Evolutionary conservation across 805 yeast genomes (phyloP).

Genomic region (Barnettozyma vustinii): DNA sequence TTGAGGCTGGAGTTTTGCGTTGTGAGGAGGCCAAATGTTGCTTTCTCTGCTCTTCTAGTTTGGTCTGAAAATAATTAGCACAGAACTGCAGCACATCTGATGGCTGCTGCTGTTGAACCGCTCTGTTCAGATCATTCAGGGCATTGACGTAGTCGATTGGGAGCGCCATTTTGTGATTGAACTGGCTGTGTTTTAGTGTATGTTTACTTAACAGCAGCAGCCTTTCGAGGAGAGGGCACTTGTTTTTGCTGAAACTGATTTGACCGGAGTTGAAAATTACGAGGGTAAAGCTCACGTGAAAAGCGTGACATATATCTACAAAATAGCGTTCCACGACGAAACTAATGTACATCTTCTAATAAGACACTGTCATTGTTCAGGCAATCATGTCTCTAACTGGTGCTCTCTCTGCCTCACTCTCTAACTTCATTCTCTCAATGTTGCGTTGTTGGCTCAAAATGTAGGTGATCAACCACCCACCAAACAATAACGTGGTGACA

Average conservation of each 20-base stretch:
- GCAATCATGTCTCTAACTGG: constrained; percentile 34
- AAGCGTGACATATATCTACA: background rate
- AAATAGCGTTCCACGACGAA: no score
- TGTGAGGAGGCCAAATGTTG: constrained; percentile 33
- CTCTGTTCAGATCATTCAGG: constrained; percentile 58
- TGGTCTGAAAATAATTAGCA: constrained; percentile 61
- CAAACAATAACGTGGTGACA: constrained; percentile 41
- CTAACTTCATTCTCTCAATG: constrained; percentile 46
- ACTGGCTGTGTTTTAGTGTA: background rate
- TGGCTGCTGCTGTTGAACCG: constrained; percentile 51
- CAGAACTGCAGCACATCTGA: constrained; percentile 69
- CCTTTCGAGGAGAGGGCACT: background rate
- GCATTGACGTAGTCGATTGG: constrained; percentile 43
- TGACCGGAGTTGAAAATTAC: background rate
- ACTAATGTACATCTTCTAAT: no score
- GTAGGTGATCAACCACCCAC: constrained; percentile 23
- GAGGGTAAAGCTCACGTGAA: background rate
- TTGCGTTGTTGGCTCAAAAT: constrained; percentile 32
- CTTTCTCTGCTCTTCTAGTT: constrained; percentile 54
- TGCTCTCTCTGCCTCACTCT: constrained; percentile 61
- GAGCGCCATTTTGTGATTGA: constrained; percentile 25
- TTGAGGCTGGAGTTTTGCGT: background rate
- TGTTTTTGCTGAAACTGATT: background rate
- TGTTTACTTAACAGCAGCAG: background rate
- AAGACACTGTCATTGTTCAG: background rate